Base-by-base conservation (phyloP, 495 filamentous ascomycete genomes). In the Filosporella fistucella region DNA sequence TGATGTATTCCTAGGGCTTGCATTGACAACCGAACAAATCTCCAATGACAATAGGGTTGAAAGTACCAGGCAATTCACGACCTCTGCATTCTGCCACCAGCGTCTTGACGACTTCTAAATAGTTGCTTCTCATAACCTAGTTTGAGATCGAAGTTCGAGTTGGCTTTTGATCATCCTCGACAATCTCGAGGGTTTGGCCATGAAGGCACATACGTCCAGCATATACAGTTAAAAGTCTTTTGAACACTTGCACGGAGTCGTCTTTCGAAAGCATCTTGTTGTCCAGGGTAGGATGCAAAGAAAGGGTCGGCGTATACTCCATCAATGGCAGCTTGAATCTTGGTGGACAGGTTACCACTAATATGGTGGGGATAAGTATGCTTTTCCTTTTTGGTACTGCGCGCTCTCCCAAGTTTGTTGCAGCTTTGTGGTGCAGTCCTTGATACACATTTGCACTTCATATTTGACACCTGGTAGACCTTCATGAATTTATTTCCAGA, bases 211-310 rank as follows among this genome's bases (percentile, higher is more conserved):
- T 75, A 0, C 70, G 56, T 10, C 72, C 62, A 0, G 76, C 71
- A 42, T 88, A 88, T 0, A 67, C 60, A n/a, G 61, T 58, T 46
- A 78, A 80, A 16, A 77, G 53, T 25, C 79, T 71, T 29, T 84
- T 78, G n/a, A 17, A 85, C 62, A 0, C 77, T 60, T 0, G 84
- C 81, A 9, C 85, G 74, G 7, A 88, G 63, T 9, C 79, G 76
- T 46, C 78, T 75, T n/a, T n/a, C n/a, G n/a, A n/a, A n/a, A n/a
- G n/a, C n/a, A n/a, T n/a, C n/a, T 26, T 63, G 33, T 40, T 69
- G 68, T 10, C 68, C 72, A 18, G 45, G 24, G 1, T 60, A 32
- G 0, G 64, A 56, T 1, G 59, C 64, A 50, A 86, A 86, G 56
- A 85, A 85, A 0, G 50, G 25, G 34, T 76, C 59, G 44, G 63